These are phyloP conservation scores for Neurospora sp. DNA, from an alignment of 495 filamentous ascomycete genomes.

Conservation along the genomic window DNA sequence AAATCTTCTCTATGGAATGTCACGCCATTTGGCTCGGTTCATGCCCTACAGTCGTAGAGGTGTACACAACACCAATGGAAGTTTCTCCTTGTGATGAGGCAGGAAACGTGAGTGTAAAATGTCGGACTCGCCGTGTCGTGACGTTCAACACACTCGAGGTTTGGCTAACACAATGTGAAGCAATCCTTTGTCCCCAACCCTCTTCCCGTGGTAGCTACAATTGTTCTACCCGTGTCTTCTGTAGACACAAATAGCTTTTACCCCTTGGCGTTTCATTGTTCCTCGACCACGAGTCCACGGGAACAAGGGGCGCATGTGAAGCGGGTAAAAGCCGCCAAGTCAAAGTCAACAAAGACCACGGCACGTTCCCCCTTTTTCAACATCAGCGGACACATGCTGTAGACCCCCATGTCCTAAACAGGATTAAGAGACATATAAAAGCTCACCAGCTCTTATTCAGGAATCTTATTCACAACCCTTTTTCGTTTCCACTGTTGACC, in stretches of 20 bases:
- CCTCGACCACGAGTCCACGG: background rate
- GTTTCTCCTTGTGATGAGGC: no score
- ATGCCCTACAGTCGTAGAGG: no score
- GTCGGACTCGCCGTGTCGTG: no score
- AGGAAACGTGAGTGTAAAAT: no score
- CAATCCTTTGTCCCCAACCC: background rate
- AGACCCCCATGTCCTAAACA: background rate
- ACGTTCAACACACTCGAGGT: no score
- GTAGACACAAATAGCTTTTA: background rate
- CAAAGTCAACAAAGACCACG: background rate
- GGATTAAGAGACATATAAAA: background rate
- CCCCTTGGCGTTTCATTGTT: background rate
- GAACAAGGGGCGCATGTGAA: background rate
- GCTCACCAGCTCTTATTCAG: background rate
- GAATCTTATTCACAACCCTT: background rate
- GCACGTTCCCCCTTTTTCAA: background rate
- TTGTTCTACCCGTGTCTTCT: background rate
- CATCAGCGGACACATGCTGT: background rate
- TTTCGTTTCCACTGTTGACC: background rate
- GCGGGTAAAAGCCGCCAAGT: background rate
- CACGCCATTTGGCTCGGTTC: no score
- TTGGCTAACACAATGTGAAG: background rate
- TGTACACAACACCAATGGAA: no score
- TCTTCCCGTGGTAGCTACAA: background rate
- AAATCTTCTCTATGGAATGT: no score